phyloP scores from a whole-genome alignment of 129 eudicot species.

The Lonicera japonica region DNA sequence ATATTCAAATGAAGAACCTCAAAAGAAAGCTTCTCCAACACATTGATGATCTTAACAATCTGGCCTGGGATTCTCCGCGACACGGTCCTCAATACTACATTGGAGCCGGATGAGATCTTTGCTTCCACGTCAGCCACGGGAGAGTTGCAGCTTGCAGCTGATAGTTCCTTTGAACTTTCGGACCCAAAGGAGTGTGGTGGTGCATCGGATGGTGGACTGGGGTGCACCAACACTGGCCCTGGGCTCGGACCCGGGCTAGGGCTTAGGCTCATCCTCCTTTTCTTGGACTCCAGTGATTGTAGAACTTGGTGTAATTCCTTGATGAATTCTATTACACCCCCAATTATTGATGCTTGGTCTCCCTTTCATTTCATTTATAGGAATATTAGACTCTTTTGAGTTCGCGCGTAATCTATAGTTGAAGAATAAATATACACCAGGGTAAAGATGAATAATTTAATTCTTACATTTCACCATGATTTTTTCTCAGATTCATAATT shows the following conservation, averaged over 20 bases:
- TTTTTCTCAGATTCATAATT: no score
- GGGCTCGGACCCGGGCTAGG: slow-evolving; percentile 81
- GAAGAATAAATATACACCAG: no score
- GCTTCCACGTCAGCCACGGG: slow-evolving; percentile 89
- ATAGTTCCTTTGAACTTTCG: slow-evolving; percentile 62
- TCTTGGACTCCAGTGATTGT: slow-evolving; percentile 83
- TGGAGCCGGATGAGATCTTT: slow-evolving; percentile 70
- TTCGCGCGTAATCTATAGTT: no score
- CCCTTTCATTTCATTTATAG: slow-evolving; percentile 39
- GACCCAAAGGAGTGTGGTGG: slow-evolving; percentile 25
- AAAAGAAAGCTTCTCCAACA: slow-evolving; percentile 69
- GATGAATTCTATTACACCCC: slow-evolving; percentile 93
- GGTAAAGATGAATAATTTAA: no score
- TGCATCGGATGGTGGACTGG: slow-evolving; percentile 41
- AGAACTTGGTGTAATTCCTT: slow-evolving; percentile 90
- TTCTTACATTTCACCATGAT: no score
- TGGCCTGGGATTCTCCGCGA: slow-evolving; percentile 80
- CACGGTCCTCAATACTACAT: slow-evolving; percentile 69
- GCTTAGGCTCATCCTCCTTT: slow-evolving; percentile 80
- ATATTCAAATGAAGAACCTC: slow-evolving; percentile 88
- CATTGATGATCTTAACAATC: slow-evolving; percentile 62
- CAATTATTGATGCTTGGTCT: slow-evolving; percentile 97
- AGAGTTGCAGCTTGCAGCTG: slow-evolving; percentile 82
- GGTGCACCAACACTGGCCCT: slow-evolving; percentile 25
- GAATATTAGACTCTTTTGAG: background rate